Percentiles rank a stretch among this genome's conserved stretches.
These are phyloP conservation scores for Symbiotaphrina buchneri DNA, from an alignment of 495 filamentous ascomycete genomes.

Conservation along the genomic window DNA sequence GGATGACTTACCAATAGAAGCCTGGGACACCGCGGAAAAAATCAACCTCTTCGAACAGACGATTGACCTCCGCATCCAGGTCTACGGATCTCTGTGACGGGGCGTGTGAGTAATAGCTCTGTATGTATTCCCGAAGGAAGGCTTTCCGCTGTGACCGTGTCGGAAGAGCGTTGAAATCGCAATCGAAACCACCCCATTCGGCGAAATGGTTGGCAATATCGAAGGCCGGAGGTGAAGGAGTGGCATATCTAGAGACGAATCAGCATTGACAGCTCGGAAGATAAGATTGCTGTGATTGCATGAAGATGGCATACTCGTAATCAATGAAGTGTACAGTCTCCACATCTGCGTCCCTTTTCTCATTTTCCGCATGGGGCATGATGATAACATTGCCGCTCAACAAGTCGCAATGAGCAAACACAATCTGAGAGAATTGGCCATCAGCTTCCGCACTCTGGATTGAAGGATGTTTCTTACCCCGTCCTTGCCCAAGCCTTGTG, in stretches of 20 bases:
- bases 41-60: conserved; percentile 61
- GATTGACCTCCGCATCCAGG: conserved; percentile 34
- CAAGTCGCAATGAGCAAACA: conserved; percentile 92
- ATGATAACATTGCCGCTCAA: conserved; percentile 90
- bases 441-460: conserved; percentile 2
- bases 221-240: conserved; percentile 87
- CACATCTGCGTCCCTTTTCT: conserved; percentile 8
- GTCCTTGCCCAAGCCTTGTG: conserved; percentile 44
- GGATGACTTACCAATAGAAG: conserved; percentile 38
- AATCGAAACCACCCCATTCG: conserved; percentile 95
- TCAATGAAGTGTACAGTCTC: conserved; percentile 75
- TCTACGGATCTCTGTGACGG: conserved; percentile 14
- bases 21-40: conserved; percentile 75
- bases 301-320: conserved; percentile 38
- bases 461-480: conserved; percentile 30
- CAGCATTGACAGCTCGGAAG: background rate
- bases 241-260: conserved; percentile 43
- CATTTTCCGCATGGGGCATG: conserved; percentile 22
- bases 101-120: conserved; percentile 19
- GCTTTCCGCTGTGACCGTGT: conserved; percentile 53
- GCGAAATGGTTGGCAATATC: conserved; percentile 98
- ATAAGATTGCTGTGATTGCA: background rate
- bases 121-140: conserved; percentile 68
- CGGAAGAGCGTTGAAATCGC: conserved; percentile 68
- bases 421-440: conserved; percentile 14